These are phyloP conservation scores for Senna tora DNA, from an alignment of 306 rosid genomes.

Conservation along the genomic window DNA sequence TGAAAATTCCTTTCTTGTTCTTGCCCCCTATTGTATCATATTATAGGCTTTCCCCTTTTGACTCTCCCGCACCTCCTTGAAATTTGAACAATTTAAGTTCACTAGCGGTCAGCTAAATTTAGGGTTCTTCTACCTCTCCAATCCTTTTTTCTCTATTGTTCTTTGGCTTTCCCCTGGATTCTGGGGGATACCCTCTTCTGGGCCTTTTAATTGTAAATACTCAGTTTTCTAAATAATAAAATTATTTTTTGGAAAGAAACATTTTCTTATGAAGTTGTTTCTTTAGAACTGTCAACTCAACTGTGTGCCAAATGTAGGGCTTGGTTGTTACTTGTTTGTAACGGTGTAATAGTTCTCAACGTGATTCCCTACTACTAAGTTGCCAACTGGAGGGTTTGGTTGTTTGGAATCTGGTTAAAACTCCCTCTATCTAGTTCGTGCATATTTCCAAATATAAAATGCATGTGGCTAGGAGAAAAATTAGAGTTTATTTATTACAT, in stretches of 20 bases:
- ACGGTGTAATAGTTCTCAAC: neutral
- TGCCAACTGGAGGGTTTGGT: neutral
- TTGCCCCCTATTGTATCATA: slow-evolving; percentile 48
- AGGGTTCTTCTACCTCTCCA: neutral
- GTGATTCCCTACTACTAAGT: neutral
- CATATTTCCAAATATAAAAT: neutral
- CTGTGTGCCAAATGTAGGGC: too few relatives aligned
- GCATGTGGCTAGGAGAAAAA: neutral
- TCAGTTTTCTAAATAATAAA: slow-evolving; percentile 20
- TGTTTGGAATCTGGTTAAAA: neutral
- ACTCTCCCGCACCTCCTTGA: neutral
- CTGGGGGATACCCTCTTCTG: neutral
- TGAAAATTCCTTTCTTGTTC: slow-evolving; percentile 38
- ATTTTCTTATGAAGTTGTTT: neutral
- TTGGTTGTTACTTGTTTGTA: too few relatives aligned
- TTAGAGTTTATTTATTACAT: neutral
- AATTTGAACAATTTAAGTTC: neutral
- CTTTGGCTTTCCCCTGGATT: neutral
- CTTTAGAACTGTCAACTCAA: too few relatives aligned
- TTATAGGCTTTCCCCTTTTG: neutral
- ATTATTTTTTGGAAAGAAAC: neutral
- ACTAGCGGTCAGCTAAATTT: neutral
- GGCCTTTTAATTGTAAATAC: slow-evolving; percentile 1
- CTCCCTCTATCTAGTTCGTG: neutral
- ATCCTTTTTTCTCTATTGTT: neutral